Percentiles rank a stretch among this genome's conserved stretches.
These are phyloP conservation scores for Schwanniomyces pseudopolymorphus DNA, from an alignment of 805 yeast genomes.

Conservation along the genomic window DNA sequence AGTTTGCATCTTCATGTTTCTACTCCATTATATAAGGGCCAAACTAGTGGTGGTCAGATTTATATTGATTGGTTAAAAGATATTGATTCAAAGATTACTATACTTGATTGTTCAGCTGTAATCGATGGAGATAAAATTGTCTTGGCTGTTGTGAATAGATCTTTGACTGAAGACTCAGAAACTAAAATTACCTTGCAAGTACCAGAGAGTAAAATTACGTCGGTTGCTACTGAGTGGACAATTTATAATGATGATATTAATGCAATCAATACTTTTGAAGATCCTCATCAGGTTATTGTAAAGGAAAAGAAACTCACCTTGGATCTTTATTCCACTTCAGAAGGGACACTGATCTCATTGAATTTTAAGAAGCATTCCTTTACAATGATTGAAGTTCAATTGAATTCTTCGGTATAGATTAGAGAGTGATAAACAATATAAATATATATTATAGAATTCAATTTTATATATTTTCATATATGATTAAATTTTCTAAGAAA, in stretches of 20 bases:
- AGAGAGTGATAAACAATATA: no score
- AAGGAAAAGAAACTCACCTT: constrained; percentile 26
- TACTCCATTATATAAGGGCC: constrained; percentile 23
- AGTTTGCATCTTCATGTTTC: constrained; percentile 27
- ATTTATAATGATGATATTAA: constrained; percentile 26
- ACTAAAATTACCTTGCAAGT: constrained; percentile 16
- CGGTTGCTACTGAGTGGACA: constrained; percentile 15
- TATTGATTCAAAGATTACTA: constrained; percentile 14
- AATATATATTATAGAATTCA: no score
- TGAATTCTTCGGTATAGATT: neutral
- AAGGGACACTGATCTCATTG: constrained; percentile 13
- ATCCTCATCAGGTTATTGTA: constrained; percentile 17
- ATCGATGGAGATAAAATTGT: constrained; percentile 20
- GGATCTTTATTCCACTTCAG: constrained; percentile 10
- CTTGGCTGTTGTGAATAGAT: constrained; percentile 27
- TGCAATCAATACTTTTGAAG: constrained; percentile 25
- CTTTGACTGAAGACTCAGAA: constrained; percentile 17
- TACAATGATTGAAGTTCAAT: constrained; percentile 5
- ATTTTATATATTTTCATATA: no score
- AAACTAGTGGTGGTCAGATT: constrained; percentile 18
- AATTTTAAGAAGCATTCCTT: constrained; percentile 20
- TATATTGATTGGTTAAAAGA: constrained; percentile 18
- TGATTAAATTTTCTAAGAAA: no score
- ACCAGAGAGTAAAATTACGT: constrained; percentile 5
- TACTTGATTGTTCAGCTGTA: constrained; percentile 24